Percentiles rank a stretch among this genome's conserved stretches.
phyloP scores from a whole-genome alignment of 1,139 yeast genomes.

The Kluyveromyces sp. region DNA sequence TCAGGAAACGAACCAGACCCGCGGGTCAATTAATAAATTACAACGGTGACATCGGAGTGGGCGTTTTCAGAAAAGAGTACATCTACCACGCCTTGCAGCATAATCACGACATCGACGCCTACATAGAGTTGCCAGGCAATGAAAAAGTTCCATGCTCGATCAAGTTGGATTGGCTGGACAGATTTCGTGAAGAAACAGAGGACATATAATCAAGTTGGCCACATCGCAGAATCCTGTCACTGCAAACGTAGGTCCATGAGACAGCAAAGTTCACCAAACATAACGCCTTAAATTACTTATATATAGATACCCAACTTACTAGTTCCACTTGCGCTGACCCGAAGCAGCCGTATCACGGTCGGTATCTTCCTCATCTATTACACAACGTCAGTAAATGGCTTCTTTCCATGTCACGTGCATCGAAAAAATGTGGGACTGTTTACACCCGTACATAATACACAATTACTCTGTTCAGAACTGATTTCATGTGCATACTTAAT shows the following conservation, averaged over 20 bases:
- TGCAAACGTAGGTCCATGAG: too few species aligned
- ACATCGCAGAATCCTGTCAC: too few species aligned
- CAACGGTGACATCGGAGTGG: conserved; percentile 60
- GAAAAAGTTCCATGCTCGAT: conserved; percentile 1
- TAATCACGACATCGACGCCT: conserved; percentile 3
- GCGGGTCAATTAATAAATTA: conserved; percentile 55
- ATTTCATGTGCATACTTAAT: too few species aligned
- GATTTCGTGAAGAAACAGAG: conserved; percentile 3
- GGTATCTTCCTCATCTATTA: too few species aligned
- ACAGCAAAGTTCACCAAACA: too few species aligned
- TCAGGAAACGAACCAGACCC: conserved; percentile 32
- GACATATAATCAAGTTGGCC: too few species aligned
- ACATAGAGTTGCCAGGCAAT: conserved; percentile 7
- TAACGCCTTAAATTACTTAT: not conserved
- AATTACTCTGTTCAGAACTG: too few species aligned
- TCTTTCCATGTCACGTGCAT: not conserved
- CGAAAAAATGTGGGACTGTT: not conserved
- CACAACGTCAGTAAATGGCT: too few species aligned
- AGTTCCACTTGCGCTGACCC: not conserved
- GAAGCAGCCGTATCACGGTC: too few species aligned
- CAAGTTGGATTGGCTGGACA: conserved; percentile 5
- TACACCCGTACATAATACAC: not conserved
- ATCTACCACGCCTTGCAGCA: conserved; percentile 25
- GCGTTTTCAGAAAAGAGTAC: conserved; percentile 40
- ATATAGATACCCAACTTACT: not conserved